These are phyloP conservation scores for Schoenoplectus tabernaemontani DNA, from an alignment of 202 grass and related monocot genomes.

Conservation along the genomic window DNA sequence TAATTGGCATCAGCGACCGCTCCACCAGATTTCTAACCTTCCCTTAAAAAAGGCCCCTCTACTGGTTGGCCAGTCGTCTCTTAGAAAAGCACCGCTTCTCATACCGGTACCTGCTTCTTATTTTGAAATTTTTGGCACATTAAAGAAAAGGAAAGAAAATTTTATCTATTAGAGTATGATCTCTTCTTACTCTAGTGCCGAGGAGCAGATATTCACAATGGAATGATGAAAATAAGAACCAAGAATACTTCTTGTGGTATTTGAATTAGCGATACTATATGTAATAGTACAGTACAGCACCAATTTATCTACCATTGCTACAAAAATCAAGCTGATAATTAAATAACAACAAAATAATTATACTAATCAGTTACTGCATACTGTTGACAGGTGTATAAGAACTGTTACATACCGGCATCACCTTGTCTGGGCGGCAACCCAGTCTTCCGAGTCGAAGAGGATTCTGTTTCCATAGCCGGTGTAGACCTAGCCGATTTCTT, in stretches of 20 bases:
- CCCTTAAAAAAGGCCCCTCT: constrained; percentile 35
- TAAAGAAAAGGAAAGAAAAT: background rate
- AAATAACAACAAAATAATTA: background rate
- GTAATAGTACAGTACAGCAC: background rate
- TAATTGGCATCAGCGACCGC: constrained; percentile 39
- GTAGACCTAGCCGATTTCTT: constrained; percentile 69
- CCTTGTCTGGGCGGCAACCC: constrained; percentile 72
- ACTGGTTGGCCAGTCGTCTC: constrained; percentile 15
- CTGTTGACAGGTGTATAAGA: constrained; percentile 35
- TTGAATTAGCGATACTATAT: background rate
- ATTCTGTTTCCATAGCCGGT: constrained; percentile 49
- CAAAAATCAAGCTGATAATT: background rate
- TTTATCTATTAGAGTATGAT: background rate
- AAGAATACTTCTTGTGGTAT: background rate
- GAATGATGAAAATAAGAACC: background rate
- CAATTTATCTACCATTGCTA: background rate
- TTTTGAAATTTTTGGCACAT: background rate
- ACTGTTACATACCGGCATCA: constrained; percentile 52
- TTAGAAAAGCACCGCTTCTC: constrained; percentile 21
- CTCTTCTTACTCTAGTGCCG: background rate
- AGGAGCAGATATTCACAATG: background rate
- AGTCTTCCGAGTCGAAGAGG: constrained; percentile 65
- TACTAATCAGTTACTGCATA: background rate
- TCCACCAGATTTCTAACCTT: constrained; percentile 42
- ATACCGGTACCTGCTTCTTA: constrained; percentile 14